Evolutionary conservation across 2,329 filamentous ascomycete species (phyloP), one percentile per base, ranked within the genome.

Genomic region (Monilinia vaccinii-corymbosi): DNA sequence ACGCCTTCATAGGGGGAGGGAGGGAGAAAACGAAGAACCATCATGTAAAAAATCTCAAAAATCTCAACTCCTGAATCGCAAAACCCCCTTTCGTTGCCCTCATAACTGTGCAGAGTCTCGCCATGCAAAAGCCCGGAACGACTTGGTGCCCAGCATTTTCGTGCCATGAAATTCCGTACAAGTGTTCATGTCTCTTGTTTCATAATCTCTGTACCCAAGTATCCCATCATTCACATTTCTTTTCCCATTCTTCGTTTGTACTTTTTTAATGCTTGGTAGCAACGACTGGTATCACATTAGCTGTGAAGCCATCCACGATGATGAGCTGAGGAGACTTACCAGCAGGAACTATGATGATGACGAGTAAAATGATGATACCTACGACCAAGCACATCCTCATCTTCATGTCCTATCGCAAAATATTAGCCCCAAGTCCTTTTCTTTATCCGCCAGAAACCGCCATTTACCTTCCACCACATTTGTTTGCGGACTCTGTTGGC

Each of bases 301-400:
- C 25, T 64, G 56, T 61, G 25, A 7, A 10, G 6, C 13, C n/a
- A 23, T 7, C 4, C 4, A 44, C 7, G 2, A 3, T 21, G 7
- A 13, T 28, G 6, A 6, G 25, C 25, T 23, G 36, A 32, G n/a
- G 53, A 25, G 42, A 76, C 85, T 73, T 84, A 96, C 93, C 91
- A 68, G 88, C 81, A 67, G 94, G 94, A 69, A 97, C 86, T 72
- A 99, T 94, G 74, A 99, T 97, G 75, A 99, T 84, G 69, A 96
- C 79, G 68, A 99, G 83, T 69, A 99, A 81, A 68, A 97, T 83
- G 74, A 97, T 88, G 76, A 99, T 88, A 71, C 92, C 94, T 62
- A 86, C 81, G 73, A 96, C 88, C 69, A 99, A 80, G 78, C 93
- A 97, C 81, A 97, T 94, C 75, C 94, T 87, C 94, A 99, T 99